phyloP scores from a whole-genome alignment of 257 asterid species.

The Jacaranda copaia region DNA sequence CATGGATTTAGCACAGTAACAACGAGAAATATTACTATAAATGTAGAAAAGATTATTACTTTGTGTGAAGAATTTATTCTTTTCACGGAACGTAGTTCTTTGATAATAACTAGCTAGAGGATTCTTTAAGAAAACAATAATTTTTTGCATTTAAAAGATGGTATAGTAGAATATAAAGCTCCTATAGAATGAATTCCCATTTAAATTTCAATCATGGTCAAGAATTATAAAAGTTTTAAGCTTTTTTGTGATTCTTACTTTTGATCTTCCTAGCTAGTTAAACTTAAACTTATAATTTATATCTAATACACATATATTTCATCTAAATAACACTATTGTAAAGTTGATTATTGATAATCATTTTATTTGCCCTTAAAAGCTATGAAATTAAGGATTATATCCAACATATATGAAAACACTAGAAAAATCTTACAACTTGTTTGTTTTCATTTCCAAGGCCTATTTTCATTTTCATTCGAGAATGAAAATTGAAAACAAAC shows the following conservation, averaged over 20 bases:
- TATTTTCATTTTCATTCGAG: too few species aligned
- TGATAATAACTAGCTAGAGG: constrained; percentile 33
- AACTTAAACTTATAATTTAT: background rate
- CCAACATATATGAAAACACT: too few species aligned
- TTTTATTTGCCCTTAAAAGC: too few species aligned
- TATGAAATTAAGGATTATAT: too few species aligned
- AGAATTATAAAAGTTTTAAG: background rate
- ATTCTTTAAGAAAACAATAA: constrained; percentile 25
- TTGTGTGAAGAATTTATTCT: constrained; percentile 45
- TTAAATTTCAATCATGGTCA: background rate
- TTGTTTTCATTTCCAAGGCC: too few species aligned
- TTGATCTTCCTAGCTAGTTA: background rate
- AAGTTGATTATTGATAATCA: too few species aligned
- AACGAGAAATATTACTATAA: constrained; percentile 20
- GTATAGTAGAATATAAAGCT: constrained; percentile 11
- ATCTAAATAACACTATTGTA: background rate
- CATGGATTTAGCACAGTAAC: constrained; percentile 26
- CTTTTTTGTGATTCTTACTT: background rate
- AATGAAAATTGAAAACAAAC: too few species aligned
- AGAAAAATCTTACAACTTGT: too few species aligned
- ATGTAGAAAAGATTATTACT: constrained; percentile 33
- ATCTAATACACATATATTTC: background rate
- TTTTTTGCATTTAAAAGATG: background rate
- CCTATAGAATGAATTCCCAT: constrained; percentile 36
- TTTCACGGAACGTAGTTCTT: constrained; percentile 41